phyloP scores from a whole-genome alignment of 2,329 filamentous ascomycete genomes.

The Phoma herbarum region DNA sequence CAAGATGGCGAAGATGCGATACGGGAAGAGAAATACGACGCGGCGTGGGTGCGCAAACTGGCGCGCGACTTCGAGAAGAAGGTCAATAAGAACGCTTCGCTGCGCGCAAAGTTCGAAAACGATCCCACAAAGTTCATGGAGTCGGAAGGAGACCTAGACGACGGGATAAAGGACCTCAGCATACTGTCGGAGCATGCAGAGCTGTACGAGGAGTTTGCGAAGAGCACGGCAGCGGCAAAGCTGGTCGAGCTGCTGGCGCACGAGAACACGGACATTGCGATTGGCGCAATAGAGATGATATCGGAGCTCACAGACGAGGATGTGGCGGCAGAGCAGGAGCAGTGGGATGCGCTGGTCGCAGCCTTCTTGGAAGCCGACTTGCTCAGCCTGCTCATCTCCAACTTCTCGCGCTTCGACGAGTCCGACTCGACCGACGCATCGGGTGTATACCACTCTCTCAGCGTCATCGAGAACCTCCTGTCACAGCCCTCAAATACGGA shows the following conservation, averaged over 20 bases:
- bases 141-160: slow-evolving; percentile 88
- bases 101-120: slow-evolving; percentile 83
- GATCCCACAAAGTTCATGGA: slow-evolving; percentile 84
- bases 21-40: slow-evolving; percentile 79
- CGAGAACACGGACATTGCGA: slow-evolving; percentile 96
- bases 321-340: slow-evolving; percentile 77
- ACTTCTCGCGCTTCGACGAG: slow-evolving; percentile 83
- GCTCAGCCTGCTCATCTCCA: slow-evolving; percentile 76
- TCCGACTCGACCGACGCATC: slow-evolving; percentile 74
- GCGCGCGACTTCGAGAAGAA: slow-evolving; percentile 87
- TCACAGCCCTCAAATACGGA: slow-evolving; percentile 74
- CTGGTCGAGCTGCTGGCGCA: slow-evolving; percentile 86
- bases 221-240: slow-evolving; percentile 74
- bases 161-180: slow-evolving; percentile 81
- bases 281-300: slow-evolving; percentile 87
- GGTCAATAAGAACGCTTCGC: slow-evolving; percentile 88
- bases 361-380: slow-evolving; percentile 72
- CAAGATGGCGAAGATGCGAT: slow-evolving; percentile 62
- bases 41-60: slow-evolving; percentile 81
- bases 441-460: slow-evolving; percentile 86
- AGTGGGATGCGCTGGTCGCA: slow-evolving; percentile 80
- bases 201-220: slow-evolving; percentile 81
- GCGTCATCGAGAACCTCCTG: slow-evolving; percentile 84
- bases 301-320: slow-evolving; percentile 94
- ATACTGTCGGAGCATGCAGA: slow-evolving; percentile 87